Evolutionary conservation across 2,329 filamentous ascomycete species (phyloP), one percentile per base, ranked within the genome.

Genomic region (Didymella arachidicola): DNA sequence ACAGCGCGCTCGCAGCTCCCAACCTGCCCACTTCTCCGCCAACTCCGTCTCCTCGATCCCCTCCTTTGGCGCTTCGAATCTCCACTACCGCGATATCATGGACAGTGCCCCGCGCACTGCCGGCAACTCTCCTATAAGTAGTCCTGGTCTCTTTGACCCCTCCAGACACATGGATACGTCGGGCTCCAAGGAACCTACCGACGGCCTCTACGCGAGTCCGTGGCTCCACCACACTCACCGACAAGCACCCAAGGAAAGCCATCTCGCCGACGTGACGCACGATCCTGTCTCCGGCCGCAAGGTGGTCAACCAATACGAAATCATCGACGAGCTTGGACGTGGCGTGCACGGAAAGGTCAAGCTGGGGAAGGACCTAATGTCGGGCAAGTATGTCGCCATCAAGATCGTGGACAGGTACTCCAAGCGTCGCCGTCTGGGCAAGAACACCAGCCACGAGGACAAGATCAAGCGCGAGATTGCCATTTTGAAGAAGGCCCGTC

Each of bases 341-440:
- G 95, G 95, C 49, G 92, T 97, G 70, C 95, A 99, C 75, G 95
- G 95, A 72, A 99, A 98, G 80, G 95, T 99, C 72, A 99, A 99
- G 79, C 84, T 97, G 46, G 95, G 93, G 46, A 87, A 92, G 53
- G 93, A 96, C 73, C 82, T 92, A 44, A 82, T 88, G 55, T 93
- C 86, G 1, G 85, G 85, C 61, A 88, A 91, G 52, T 89, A 89
- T 73, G 94, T 99, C 4, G 95, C 95, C 56, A 97, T 99, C 84
- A 99, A 99, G 81, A 99, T 99, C 70, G 96, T 99, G 45, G 92
- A 96, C 57, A 88, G 95, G 36, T 97, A 95, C 74, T 96, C 94
- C 51, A 97, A 96, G 80, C 92, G 92, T 69, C 88, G 93, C 55
- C 90, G 94, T 26, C 84, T 99, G n/a, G 95, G 95, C 52, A 87